These are phyloP conservation scores for Eragrostis tef DNA, from an alignment of 202 grass and related monocot genomes.

Conservation along the genomic window DNA sequence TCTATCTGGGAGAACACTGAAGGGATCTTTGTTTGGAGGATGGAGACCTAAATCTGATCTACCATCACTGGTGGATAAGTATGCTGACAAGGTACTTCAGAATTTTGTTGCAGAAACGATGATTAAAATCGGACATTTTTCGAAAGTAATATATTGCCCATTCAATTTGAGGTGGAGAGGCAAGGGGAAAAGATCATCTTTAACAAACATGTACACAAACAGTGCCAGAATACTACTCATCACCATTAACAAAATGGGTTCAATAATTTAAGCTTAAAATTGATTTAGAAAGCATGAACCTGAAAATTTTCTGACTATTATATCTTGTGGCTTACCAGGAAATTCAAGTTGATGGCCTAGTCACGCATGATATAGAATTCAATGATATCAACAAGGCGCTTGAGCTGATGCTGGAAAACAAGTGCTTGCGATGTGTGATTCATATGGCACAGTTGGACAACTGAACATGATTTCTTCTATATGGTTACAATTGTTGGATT, in stretches of 20 bases:
- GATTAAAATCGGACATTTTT: too few relatives aligned
- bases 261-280: conserved; percentile 11
- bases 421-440: conserved; percentile 90
- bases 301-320: conserved; percentile 6
- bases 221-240: conserved; percentile 4
- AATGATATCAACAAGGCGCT: conserved; percentile 72
- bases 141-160: not conserved
- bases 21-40: conserved; percentile 95
- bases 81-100: conserved; percentile 63
- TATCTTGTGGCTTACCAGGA: conserved; percentile 63
- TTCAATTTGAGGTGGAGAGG: not conserved
- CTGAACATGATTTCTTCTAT: conserved; percentile 24
- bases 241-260: not conserved
- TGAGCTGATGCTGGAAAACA: conserved; percentile 82
- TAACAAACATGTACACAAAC: conserved; percentile 1
- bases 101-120: too few relatives aligned
- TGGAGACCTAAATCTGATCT: conserved; percentile 97
- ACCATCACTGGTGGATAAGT: conserved; percentile 83
- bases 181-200: conserved; percentile 22
- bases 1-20: conserved; percentile 93
- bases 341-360: conserved; percentile 80
- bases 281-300: conserved; percentile 27
- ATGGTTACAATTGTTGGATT: conserved; percentile 29
- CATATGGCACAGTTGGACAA: conserved; percentile 61
- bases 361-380: conserved; percentile 89